These are phyloP conservation scores for Erodium texanum DNA, from an alignment of 441 rosid species.

Conservation along the genomic window DNA sequence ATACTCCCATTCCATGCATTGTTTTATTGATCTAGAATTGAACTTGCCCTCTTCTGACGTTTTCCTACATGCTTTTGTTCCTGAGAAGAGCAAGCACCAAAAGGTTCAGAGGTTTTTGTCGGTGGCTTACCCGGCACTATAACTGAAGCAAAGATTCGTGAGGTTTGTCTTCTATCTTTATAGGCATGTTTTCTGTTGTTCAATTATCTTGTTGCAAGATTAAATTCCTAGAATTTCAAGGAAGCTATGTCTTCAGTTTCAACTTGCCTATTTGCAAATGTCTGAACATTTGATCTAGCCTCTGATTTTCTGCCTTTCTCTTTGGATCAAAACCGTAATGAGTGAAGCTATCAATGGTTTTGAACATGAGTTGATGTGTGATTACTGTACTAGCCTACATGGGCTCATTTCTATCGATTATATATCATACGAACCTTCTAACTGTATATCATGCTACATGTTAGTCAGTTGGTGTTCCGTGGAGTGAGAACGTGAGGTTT, in stretches of 20 bases:
- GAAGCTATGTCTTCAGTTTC: background rate
- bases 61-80: background rate
- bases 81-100: slow-evolving; percentile 10
- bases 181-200: background rate
- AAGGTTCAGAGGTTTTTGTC: slow-evolving; percentile 12
- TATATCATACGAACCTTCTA: background rate
- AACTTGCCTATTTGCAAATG: background rate
- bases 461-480: background rate
- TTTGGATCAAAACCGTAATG: background rate
- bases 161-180: slow-evolving; percentile 8
- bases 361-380: background rate
- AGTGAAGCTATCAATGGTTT: background rate
- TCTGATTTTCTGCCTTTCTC: background rate
- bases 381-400: background rate
- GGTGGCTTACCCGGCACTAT: slow-evolving; percentile 13
- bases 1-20: background rate
- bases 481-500: background rate
- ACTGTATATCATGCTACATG: background rate
- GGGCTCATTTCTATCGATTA: no score
- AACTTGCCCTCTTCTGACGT: background rate
- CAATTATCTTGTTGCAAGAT: background rate
- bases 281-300: background rate
- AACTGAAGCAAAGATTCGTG: slow-evolving; percentile 13
- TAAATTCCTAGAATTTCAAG: background rate
- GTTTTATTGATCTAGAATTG: background rate